Percentiles rank a stretch among this genome's conserved stretches.
Evolutionary conservation across 164 flowering plant genomes (phyloP).

Genomic region (Houttuynia cordata): DNA sequence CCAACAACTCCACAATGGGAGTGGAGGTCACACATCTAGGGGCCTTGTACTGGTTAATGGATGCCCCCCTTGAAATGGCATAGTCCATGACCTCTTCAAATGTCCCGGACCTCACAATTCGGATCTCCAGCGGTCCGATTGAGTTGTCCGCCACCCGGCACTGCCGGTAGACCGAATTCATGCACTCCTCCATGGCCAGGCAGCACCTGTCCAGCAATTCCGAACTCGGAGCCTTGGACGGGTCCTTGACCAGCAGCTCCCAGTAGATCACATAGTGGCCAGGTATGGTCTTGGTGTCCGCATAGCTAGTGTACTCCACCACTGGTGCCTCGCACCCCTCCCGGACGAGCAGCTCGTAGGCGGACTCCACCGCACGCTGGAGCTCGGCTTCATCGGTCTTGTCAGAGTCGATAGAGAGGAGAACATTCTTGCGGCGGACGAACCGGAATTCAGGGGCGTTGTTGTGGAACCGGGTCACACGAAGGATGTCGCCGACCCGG

Average conservation of each 20-base stretch:
- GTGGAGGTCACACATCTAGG: conserved; percentile 35
- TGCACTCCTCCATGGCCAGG: conserved; percentile 24
- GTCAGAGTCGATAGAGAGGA: conserved; percentile 35
- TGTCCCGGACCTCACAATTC: conserved; percentile 30
- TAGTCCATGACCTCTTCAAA: conserved; percentile 42
- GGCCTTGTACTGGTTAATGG: conserved; percentile 36
- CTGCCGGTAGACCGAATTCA: conserved; percentile 30
- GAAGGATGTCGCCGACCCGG: conserved; percentile 37
- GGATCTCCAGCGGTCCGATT: conserved; percentile 31
- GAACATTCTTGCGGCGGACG: conserved; percentile 28
- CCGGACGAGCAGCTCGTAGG: conserved; percentile 11
- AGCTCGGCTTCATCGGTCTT: conserved; percentile 36
- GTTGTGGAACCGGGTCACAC: conserved; percentile 32
- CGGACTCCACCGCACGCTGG: conserved; percentile 27
- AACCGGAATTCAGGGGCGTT: conserved; percentile 34
- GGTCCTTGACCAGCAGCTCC: conserved; percentile 22
- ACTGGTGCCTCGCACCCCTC: conserved; percentile 14
- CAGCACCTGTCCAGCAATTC: conserved; percentile 21
- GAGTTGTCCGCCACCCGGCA: conserved; percentile 26
- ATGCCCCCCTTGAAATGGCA: conserved; percentile 40
- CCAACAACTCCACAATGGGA: conserved; percentile 29
- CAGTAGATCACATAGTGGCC: conserved; percentile 37
- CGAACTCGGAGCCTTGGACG: conserved; percentile 6
- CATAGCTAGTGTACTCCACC: conserved; percentile 33
- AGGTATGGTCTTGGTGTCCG: conserved; percentile 25